Conservation (phyloP, 805 yeast genomes). For the Sungouiella thailandica region DNA sequence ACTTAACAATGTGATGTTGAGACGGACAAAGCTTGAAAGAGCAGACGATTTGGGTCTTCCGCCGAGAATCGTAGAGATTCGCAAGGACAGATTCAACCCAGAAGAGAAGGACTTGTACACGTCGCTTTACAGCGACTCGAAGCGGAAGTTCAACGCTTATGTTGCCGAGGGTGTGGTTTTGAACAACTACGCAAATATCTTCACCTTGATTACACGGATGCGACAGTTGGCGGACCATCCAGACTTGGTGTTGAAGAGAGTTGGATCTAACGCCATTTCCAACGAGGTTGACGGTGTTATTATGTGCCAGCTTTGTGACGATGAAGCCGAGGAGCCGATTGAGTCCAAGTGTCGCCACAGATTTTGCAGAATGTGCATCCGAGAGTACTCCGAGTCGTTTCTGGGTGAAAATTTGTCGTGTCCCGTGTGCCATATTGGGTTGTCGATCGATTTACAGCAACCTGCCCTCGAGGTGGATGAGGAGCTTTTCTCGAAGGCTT, state of each 20-base stretch:
- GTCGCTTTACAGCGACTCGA: conserved; percentile 80
- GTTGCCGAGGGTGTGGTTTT: conserved; percentile 96
- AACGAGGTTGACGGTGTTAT: conserved; percentile 48
- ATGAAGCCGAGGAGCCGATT: conserved; percentile 97
- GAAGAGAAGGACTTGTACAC: conserved; percentile 93
- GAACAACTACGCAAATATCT: conserved; percentile 95
- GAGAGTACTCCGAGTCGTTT: conserved; percentile 82
- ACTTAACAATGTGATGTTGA: conserved; percentile 76
- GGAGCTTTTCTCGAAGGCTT: conserved; percentile 53
- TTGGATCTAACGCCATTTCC: conserved; percentile 36
- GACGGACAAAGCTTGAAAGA: conserved; percentile 92
- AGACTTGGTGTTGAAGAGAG: conserved; percentile 79
- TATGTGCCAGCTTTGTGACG: conserved; percentile 92
- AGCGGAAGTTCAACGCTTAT: conserved; percentile 82
- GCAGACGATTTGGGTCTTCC: conserved; percentile 98
- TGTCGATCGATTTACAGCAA: conserved; percentile 84
- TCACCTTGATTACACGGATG: conserved; percentile 94
- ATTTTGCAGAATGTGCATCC: conserved; percentile 89
- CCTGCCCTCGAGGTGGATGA: conserved; percentile 75
- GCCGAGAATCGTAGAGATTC: conserved; percentile 86
- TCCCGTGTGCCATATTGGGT: conserved; percentile 93
- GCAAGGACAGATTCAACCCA: conserved; percentile 84
- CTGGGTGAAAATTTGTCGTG: conserved; percentile 71
- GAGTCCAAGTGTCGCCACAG: conserved; percentile 91
- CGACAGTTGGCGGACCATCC: conserved; percentile 98